Percentiles rank a stretch among this genome's conserved stretches.
These are phyloP conservation scores for Globisporangium rhizosaccharum DNA, from an alignment of 352 stramenopile species.

Conservation along the genomic window DNA sequence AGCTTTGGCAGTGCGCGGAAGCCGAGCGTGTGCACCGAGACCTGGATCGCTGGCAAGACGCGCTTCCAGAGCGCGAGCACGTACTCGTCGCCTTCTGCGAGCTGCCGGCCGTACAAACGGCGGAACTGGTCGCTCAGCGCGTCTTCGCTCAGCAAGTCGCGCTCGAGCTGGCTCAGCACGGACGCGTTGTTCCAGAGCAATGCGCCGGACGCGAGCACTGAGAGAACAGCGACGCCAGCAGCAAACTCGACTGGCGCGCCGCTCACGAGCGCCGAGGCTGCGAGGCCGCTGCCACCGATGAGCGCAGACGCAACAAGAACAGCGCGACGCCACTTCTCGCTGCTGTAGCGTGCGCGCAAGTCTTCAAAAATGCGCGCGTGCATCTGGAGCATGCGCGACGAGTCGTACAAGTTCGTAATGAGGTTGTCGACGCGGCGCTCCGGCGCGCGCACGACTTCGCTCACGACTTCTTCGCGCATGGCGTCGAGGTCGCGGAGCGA, in stretches of 20 bases:
- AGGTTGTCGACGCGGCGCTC: constrained; percentile 98
- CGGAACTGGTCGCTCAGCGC: constrained; percentile 91
- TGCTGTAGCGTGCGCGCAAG: constrained; percentile 66
- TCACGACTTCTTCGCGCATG: constrained; percentile 96
- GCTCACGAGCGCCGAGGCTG: constrained; percentile 72
- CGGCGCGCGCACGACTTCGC: constrained; percentile 95
- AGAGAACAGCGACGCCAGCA: constrained; percentile 70
- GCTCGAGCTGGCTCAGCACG: constrained; percentile 82
- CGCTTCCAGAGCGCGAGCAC: constrained; percentile 92
- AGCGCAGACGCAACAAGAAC: constrained; percentile 56
- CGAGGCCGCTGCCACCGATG: constrained; percentile 70
- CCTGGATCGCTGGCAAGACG: constrained; percentile 78
- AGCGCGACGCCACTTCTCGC: constrained; percentile 77
- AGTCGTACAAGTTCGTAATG: constrained; percentile 97
- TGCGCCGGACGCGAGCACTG: constrained; percentile 72
- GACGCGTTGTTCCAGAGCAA: constrained; percentile 89
- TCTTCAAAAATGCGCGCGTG: constrained; percentile 89
- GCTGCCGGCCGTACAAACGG: constrained; percentile 90
- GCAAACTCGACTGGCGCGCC: constrained; percentile 79
- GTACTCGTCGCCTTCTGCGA: constrained; percentile 98
- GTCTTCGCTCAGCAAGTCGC: constrained; percentile 81
- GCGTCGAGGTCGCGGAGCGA: constrained; percentile 94
- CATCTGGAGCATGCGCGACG: constrained; percentile 91
- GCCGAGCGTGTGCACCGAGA: constrained; percentile 83
- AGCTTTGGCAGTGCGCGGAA: constrained; percentile 85